Percentiles rank a stretch among this genome's conserved stretches.
These are phyloP conservation scores for Yamagishiella unicocca DNA, from an alignment of 139 green algal species.

Conservation along the genomic window DNA sequence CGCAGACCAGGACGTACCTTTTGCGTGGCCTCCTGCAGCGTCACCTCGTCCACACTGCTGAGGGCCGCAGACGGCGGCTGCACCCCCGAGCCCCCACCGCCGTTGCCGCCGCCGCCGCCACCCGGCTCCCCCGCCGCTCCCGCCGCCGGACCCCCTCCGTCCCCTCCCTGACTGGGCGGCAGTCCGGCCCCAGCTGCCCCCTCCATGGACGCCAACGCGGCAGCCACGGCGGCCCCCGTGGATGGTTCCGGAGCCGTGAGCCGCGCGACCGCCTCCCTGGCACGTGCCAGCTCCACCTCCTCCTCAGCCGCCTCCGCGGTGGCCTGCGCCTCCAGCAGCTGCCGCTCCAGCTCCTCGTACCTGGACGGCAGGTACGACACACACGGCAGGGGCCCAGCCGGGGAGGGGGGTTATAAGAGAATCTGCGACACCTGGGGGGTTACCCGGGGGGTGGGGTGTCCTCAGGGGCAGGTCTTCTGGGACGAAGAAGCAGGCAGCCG, in stretches of 20 bases:
- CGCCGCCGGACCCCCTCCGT: no score
- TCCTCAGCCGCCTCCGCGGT: slow-evolving; percentile 75
- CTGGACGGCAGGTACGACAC: slow-evolving; percentile 51
- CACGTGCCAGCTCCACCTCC: slow-evolving; percentile 77
- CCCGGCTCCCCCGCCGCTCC: background rate
- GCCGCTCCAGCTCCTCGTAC: slow-evolving; percentile 85
- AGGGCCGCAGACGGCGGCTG: background rate
- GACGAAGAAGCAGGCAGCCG: no score
- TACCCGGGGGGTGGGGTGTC: no score
- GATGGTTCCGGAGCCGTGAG: slow-evolving; percentile 66
- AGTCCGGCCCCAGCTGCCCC: background rate
- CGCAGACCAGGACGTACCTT: no score
- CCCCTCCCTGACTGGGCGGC: background rate
- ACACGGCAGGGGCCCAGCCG: no score
- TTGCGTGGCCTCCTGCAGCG: slow-evolving; percentile 20
- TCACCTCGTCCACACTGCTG: slow-evolving; percentile 36
- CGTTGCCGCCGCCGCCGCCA: background rate
- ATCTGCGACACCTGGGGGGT: no score
- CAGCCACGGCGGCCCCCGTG: background rate
- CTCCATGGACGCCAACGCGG: background rate
- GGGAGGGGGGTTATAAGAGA: no score
- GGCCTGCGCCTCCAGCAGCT: slow-evolving; percentile 75
- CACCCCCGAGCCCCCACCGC: background rate
- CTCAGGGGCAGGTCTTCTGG: no score
- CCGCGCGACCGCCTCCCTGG: slow-evolving; percentile 70